Conservation (phyloP, 352 stramenopile genomes). For the Aphanomyces euteiches region DNA sequence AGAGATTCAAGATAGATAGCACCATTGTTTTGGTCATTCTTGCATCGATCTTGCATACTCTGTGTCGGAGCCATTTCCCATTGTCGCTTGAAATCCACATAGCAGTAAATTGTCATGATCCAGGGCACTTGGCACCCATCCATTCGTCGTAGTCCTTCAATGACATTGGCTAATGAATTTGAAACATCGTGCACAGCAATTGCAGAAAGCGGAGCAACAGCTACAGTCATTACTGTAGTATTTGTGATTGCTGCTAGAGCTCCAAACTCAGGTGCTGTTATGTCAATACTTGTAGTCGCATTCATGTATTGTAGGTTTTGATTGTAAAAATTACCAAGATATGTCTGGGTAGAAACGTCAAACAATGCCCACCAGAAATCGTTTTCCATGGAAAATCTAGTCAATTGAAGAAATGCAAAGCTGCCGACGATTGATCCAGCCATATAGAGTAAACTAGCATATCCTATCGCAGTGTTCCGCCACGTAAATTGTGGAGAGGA, state of each 20-base stretch:
- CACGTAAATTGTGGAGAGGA: neutral
- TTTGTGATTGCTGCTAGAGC: neutral
- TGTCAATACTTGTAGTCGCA: neutral
- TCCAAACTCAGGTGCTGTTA: neutral
- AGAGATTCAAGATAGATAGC: conserved; percentile 20
- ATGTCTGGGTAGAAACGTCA: conserved; percentile 6
- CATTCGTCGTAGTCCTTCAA: conserved; percentile 14
- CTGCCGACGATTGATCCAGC: conserved; percentile 7
- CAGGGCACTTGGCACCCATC: conserved; percentile 12
- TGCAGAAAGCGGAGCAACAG: conserved; percentile 2
- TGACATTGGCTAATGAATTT: conserved; percentile 18
- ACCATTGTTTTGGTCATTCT: conserved; percentile 1
- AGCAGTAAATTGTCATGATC: conserved; percentile 20
- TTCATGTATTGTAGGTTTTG: neutral
- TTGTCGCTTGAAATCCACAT: conserved; percentile 22
- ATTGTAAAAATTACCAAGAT: conserved; percentile 13
- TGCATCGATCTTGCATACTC: neutral
- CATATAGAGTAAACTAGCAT: conserved; percentile 19
- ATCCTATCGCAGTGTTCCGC: too few species aligned
- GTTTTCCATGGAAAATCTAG: conserved; percentile 17
- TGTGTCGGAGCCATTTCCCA: conserved; percentile 17
- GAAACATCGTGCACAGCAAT: conserved; percentile 9
- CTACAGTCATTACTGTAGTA: neutral
- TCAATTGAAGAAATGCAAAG: conserved; percentile 16
- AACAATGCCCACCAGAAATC: conserved; percentile 29